Conservation (phyloP, 2,329 filamentous ascomycete species). For the Cladosporium sp. region DNA sequence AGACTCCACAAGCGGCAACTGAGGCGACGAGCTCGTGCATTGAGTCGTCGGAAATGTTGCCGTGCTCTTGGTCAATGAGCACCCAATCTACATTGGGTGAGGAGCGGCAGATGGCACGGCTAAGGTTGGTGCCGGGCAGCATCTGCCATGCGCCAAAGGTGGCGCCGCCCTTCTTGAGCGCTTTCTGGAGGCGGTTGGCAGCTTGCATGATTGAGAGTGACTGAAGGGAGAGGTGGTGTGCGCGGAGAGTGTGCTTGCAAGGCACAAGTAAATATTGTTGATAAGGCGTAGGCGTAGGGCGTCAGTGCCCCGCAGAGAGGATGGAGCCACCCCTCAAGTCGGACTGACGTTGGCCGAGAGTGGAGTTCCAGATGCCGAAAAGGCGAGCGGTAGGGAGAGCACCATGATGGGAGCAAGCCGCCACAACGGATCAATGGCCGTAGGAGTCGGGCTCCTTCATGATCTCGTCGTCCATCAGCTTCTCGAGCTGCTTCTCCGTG, state of each 20-base stretch:
- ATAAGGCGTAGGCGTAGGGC: neutral
- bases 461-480: constrained; percentile 60
- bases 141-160: constrained; percentile 56
- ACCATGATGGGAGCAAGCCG: constrained; percentile 2
- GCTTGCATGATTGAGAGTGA: constrained; percentile 43
- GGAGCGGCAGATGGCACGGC: constrained; percentile 49
- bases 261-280: neutral
- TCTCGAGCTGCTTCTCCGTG: constrained; percentile 60
- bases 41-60: constrained; percentile 50
- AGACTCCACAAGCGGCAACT: constrained; percentile 42
- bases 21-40: constrained; percentile 55
- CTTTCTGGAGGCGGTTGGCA: constrained; percentile 50
- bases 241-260: too few species aligned
- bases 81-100: constrained; percentile 48
- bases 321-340: neutral
- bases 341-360: constrained; percentile 1
- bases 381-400: neutral
- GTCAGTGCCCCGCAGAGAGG: neutral
- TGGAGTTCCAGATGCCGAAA: constrained; percentile 8
- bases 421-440: neutral
- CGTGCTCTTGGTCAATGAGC: constrained; percentile 51
- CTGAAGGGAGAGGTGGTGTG: neutral
- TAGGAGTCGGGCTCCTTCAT: constrained; percentile 17
- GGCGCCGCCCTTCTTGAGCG: constrained; percentile 46
- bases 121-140: constrained; percentile 52